Percentiles rank a stretch among this genome's conserved stretches.
Evolutionary conservation across 2,329 filamentous ascomycete genomes (phyloP).

Genomic region (Emmonsia crescens): DNA sequence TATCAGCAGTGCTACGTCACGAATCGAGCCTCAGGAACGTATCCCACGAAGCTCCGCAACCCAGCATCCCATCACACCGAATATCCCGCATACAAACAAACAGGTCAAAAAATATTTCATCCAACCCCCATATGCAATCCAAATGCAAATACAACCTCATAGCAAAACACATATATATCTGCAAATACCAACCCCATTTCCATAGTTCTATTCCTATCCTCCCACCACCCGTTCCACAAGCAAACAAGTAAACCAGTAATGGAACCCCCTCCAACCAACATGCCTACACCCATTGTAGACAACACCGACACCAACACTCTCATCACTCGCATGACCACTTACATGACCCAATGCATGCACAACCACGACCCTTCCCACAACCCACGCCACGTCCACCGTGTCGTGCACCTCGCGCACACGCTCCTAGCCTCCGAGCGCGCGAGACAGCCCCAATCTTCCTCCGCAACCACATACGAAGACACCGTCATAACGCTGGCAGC

Average conservation of each 20-base stretch:
- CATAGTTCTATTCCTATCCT: too few relatives aligned
- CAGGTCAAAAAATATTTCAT: neutral
- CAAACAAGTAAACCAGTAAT: neutral
- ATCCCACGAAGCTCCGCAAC: neutral
- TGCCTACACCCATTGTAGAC: neutral
- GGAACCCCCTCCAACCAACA: neutral
- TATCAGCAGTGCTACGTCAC: neutral
- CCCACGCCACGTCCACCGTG: slow-evolving; percentile 38
- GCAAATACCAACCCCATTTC: too few relatives aligned
- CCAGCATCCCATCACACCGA: neutral
- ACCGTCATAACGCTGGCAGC: slow-evolving; percentile 57
- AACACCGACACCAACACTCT: neutral
- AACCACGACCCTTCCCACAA: slow-evolving; percentile 61
- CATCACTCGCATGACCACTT: slow-evolving; percentile 4
- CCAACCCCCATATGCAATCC: too few relatives aligned
- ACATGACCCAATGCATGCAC: slow-evolving; percentile 2
- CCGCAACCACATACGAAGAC: slow-evolving; percentile 35
- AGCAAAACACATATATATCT: too few relatives aligned
- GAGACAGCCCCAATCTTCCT: slow-evolving; percentile 16
- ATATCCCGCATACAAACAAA: neutral
- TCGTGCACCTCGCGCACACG: slow-evolving; percentile 41
- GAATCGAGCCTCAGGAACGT: neutral
- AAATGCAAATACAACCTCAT: too few relatives aligned
- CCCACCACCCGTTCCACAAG: neutral
- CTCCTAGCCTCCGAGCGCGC: slow-evolving; percentile 53